Base-by-base conservation (phyloP, 495 filamentous ascomycete species). In the Neurospora sp. region DNA sequence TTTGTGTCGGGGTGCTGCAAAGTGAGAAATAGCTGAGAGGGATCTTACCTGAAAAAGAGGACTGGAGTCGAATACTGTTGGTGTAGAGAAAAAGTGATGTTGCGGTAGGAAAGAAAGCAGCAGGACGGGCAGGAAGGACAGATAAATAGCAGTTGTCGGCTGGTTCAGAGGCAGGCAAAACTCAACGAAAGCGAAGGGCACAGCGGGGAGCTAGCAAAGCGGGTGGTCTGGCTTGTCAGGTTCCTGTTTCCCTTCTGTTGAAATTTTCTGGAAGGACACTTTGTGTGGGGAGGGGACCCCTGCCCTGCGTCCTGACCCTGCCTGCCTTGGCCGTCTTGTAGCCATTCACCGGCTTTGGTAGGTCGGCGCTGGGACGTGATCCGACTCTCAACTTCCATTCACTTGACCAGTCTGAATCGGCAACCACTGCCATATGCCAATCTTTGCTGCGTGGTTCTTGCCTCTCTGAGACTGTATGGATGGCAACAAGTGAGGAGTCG, bases 181-280 rank as follows among this genome's bases (percentile, higher is more conserved):
- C 54, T 66, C 54, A 9, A 66, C 54, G 54, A 31, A 42, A 42
- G 14, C 2, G 54, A 23, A 54, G 20, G 46, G 46, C 46, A 27
- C 48, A 59, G 27, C 27, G 54, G 31, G 27, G 54, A 66, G 54
- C 54, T 66, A 35, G 54, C 54, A 66, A 31, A 31, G 54, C 54
- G 54, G 54, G 54, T 62, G 54, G 54, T 62, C 54, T 62, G 27
- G n/a, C n/a, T n/a, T n/a, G n/a, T n/a, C n/a, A n/a, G n/a, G 54
- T 66, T 66, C 54, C 54, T 66, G 54, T 66, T 66, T 66, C 54
- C 54, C 27, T 66, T 27, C 54, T 18, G 69, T 79, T 80, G 77
- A 81, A 80, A 75, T 81, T 81, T 80, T 81, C 78, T 75, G 71
- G 72, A 73, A 69, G 75, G 76, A 72, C 59, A 71, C 62, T 71